Percentiles rank a stretch among this genome's conserved stretches.
Conservation (phyloP, 2,329 filamentous ascomycete species). For the Fusarium robinianum region DNA sequence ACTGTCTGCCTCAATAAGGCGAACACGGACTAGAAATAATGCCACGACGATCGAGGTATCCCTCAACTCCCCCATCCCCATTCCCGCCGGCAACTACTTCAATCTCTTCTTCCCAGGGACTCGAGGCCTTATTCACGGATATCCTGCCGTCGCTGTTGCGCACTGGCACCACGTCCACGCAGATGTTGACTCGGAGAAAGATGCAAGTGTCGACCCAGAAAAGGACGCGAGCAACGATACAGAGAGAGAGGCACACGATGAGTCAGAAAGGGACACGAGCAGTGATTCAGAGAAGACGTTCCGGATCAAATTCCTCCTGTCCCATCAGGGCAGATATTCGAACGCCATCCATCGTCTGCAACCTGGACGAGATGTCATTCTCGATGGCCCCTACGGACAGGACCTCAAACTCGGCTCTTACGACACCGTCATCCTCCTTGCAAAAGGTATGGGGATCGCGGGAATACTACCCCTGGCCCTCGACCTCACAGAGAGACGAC, state of each 20-base stretch:
- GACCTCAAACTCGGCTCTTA: background rate
- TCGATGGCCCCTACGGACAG: constrained; percentile 9
- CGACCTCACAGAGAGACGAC: constrained; percentile 3
- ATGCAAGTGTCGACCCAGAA: too few species aligned
- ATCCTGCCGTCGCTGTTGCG: constrained; percentile 5
- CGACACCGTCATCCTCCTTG: constrained; percentile 12
- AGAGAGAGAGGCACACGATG: too few species aligned
- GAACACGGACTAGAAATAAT: background rate
- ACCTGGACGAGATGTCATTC: background rate
- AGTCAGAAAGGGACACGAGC: too few species aligned
- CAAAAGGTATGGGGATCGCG: constrained; percentile 10
- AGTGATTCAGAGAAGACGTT: background rate
- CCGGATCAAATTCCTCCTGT: constrained; percentile 6
- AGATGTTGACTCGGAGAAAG: too few species aligned
- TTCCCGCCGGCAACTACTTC: constrained; percentile 7
- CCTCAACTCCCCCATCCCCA: background rate
- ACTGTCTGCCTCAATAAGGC: background rate
- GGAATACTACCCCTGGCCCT: constrained; percentile 3
- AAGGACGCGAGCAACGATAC: too few species aligned
- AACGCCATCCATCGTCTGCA: background rate
- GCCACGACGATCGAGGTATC: constrained; percentile 9
- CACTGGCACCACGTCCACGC: too few species aligned
- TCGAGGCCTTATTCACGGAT: constrained; percentile 1
- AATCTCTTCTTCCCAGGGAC: constrained; percentile 11
- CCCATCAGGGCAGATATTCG: background rate